A percentile compares a stretch with the other conserved stretches of the same genome.
These are phyloP conservation scores for Byssoonygena ceratinophila DNA, from an alignment of 2,329 filamentous ascomycete species.

Conservation along the genomic window DNA sequence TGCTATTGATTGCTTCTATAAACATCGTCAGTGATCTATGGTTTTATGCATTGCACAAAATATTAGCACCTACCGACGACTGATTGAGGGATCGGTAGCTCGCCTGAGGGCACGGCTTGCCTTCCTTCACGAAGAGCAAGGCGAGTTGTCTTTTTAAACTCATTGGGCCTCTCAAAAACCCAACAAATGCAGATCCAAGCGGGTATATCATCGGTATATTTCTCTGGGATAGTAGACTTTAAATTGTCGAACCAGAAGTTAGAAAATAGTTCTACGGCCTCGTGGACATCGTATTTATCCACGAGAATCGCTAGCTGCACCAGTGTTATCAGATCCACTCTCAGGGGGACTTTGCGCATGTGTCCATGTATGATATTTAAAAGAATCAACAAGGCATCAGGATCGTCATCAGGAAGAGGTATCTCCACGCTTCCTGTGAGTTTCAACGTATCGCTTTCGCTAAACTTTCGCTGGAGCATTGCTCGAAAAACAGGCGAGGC, in stretches of 20 bases:
- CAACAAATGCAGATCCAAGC: slow-evolving; percentile 18
- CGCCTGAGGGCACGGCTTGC: slow-evolving; percentile 9
- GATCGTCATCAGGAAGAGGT: slow-evolving; percentile 26
- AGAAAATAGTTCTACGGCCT: slow-evolving; percentile 15
- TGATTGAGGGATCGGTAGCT: slow-evolving; percentile 16
- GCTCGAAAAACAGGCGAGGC: slow-evolving; percentile 18
- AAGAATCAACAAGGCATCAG: slow-evolving; percentile 22
- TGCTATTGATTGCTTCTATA: slow-evolving; percentile 15
- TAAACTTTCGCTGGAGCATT: slow-evolving; percentile 17
- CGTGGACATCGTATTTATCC: slow-evolving; percentile 18
- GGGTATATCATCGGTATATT: slow-evolving; percentile 16
- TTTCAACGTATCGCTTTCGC: slow-evolving; percentile 14
- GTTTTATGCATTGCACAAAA: not conserved
- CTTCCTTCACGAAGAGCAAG: slow-evolving; percentile 15
- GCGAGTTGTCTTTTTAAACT: slow-evolving; percentile 15
- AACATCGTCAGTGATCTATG: not conserved
- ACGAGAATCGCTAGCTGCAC: slow-evolving; percentile 17
- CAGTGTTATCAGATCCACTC: slow-evolving; percentile 15
- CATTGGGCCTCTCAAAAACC: slow-evolving; percentile 15
- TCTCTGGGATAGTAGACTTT: slow-evolving; percentile 13
- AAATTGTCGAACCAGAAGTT: slow-evolving; percentile 17
- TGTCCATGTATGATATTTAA: slow-evolving; percentile 26
- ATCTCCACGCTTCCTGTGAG: slow-evolving; percentile 15
- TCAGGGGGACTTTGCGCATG: slow-evolving; percentile 20
- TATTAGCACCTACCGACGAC: slow-evolving; percentile 13